Evolutionary conservation across 2,329 filamentous ascomycete species (phyloP).

Genomic region (Cyanodermella asteris): DNA sequence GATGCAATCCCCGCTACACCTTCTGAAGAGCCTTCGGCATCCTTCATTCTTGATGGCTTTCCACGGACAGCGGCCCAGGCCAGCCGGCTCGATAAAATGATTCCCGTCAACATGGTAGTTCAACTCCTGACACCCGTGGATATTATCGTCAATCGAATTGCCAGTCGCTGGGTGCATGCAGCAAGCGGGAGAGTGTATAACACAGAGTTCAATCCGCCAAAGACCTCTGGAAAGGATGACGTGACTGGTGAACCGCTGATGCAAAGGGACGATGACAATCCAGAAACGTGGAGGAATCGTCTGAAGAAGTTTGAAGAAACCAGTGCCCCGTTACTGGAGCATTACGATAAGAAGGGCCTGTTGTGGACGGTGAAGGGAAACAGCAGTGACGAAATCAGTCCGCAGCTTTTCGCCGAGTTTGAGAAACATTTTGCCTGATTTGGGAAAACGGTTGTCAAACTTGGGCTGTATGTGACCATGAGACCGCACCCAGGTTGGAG

Average conservation of each 20-base stretch:
- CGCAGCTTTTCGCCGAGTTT: constrained; percentile 69
- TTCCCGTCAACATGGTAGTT: constrained; percentile 90
- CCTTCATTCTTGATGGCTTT: constrained; percentile 91
- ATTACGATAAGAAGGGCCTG: constrained; percentile 68
- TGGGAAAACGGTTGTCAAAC: no score
- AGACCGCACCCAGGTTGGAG: no score
- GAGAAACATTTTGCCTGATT: constrained; percentile 43
- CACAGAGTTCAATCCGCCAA: constrained; percentile 73
- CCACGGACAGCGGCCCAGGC: constrained; percentile 74
- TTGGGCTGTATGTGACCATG: no score
- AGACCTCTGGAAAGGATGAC: constrained; percentile 63
- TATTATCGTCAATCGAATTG: constrained; percentile 75
- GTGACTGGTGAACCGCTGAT: constrained; percentile 71
- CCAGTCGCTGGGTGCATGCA: constrained; percentile 81
- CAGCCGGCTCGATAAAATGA: constrained; percentile 48
- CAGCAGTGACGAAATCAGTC: constrained; percentile 85
- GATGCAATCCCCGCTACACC: constrained; percentile 22
- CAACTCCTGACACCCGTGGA: constrained; percentile 66
- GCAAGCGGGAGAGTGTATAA: constrained; percentile 88
- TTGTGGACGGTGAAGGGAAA: constrained; percentile 72
- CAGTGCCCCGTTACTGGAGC: constrained; percentile 62
- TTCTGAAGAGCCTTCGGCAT: constrained; percentile 40
- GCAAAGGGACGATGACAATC: constrained; percentile 65
- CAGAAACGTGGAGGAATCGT: constrained; percentile 63
- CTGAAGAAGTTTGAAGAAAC: constrained; percentile 72